Conservation (phyloP, 805 yeast genomes). For the Ogataea nakhonphanomensis region DNA sequence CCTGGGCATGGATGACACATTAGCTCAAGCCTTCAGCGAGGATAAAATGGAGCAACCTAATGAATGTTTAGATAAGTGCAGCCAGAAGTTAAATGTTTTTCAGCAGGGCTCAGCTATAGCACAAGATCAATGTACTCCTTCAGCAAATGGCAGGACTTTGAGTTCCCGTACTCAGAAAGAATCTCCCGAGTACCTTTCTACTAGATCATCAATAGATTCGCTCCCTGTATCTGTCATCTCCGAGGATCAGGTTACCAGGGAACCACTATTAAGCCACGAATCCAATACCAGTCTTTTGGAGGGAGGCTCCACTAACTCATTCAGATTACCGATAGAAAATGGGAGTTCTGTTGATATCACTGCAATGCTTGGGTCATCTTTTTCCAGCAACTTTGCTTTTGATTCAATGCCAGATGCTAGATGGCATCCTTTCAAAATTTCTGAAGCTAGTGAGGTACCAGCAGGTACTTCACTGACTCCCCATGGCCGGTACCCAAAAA, state of each 20-base stretch:
- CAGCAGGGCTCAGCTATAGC: too few relatives aligned
- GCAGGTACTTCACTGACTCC: background rate
- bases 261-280: slow-evolving; percentile 19
- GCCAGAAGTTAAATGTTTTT: too few relatives aligned
- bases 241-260: slow-evolving; percentile 17
- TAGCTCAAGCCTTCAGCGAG: slow-evolving; percentile 19
- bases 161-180: slow-evolving; percentile 1
- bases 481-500: slow-evolving; percentile 2
- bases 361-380: slow-evolving; percentile 20
- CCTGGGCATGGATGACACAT: slow-evolving; percentile 24
- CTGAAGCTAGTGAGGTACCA: slow-evolving; percentile 1
- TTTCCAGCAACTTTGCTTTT: slow-evolving; percentile 7
- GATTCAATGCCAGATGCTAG: slow-evolving; percentile 13
- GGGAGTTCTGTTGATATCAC: slow-evolving; percentile 24
- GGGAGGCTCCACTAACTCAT: slow-evolving; percentile 2
- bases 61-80: too few relatives aligned
- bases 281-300: slow-evolving; percentile 15
- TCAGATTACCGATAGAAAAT: slow-evolving; percentile 22
- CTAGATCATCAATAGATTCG: slow-evolving; percentile 20
- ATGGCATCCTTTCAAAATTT: slow-evolving; percentile 26
- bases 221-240: slow-evolving; percentile 16
- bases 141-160: too few relatives aligned
- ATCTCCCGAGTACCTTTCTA: slow-evolving; percentile 13
- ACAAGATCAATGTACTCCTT: too few relatives aligned
- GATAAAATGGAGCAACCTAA: background rate